Conservation (phyloP, 192 early-diverging fungal genomes). For the Mortierella alpina region DNA sequence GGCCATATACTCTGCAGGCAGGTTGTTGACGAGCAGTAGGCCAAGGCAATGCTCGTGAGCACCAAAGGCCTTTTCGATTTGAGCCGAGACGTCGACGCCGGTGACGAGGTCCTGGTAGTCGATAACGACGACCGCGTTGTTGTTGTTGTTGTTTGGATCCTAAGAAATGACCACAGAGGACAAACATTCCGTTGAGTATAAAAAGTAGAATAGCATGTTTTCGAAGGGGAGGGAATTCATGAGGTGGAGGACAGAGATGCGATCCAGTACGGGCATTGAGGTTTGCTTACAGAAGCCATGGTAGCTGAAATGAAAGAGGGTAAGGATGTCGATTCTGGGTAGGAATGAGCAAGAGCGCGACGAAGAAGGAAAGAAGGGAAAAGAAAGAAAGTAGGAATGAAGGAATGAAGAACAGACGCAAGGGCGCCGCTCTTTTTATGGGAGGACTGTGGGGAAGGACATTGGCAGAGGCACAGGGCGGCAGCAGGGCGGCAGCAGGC, state of each 20-base stretch:
- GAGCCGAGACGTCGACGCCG: slow-evolving; percentile 50
- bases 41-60: slow-evolving; percentile 62
- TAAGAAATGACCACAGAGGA: slow-evolving; percentile 5
- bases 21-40: slow-evolving; percentile 65
- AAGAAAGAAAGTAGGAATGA: slow-evolving; percentile 1
- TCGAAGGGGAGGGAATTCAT: background rate
- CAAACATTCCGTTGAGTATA: background rate
- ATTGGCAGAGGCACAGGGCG: background rate
- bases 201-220: background rate
- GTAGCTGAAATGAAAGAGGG: background rate
- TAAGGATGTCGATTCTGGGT: background rate
- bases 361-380: background rate
- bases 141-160: background rate
- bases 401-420: background rate
- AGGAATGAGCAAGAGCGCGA: background rate
- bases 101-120: slow-evolving; percentile 62
- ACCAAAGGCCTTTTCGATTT: slow-evolving; percentile 68
- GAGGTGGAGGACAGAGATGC: too few relatives aligned
- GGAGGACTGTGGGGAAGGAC: background rate
- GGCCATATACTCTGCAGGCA: slow-evolving; percentile 58
- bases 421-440: too few relatives aligned
- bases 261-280: background rate
- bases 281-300: slow-evolving; percentile 6
- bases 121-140: slow-evolving; percentile 54
- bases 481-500: too few relatives aligned